A percentile compares a stretch with the other conserved stretches of the same genome.
Evolutionary conservation across 2,329 filamentous ascomycete genomes (phyloP).

Genomic region (Alternaria gaisen): DNA sequence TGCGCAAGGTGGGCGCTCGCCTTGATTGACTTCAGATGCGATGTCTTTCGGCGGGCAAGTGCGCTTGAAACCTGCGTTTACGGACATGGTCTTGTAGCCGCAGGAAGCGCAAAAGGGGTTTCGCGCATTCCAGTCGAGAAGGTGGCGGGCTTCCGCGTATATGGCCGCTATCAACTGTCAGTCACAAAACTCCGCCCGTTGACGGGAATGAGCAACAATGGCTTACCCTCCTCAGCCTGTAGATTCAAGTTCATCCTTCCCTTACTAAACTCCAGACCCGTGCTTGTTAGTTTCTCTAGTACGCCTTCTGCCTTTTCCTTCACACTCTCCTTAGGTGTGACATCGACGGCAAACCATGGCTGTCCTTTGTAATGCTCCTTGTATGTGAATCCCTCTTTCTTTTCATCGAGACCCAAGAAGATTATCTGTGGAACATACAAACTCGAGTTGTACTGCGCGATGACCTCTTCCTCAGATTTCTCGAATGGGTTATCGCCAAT

Average conservation of each 20-base stretch:
- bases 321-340: conserved; percentile 74
- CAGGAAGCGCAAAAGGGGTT: conserved; percentile 93
- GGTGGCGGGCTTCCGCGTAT: conserved; percentile 85
- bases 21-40: conserved; percentile 55
- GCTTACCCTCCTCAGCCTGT: conserved; percentile 67
- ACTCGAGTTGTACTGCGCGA: conserved; percentile 77
- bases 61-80: conserved; percentile 82
- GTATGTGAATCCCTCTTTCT: conserved; percentile 64
- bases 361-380: conserved; percentile 76
- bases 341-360: conserved; percentile 89
- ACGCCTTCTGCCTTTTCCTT: conserved; percentile 70
- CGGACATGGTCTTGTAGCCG: conserved; percentile 80
- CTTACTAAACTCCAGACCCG: conserved; percentile 71
- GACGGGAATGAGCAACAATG: not conserved
- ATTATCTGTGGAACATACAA: conserved; percentile 74
- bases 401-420: conserved; percentile 85
- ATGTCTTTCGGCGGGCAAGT: conserved; percentile 77
- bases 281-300: conserved; percentile 66
- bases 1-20: conserved; percentile 73
- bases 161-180: conserved; percentile 73
- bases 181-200: not conserved
- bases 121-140: conserved; percentile 92
- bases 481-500: conserved; percentile 77
- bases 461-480: conserved; percentile 74
- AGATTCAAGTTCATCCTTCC: conserved; percentile 71